phyloP scores from a whole-genome alignment of 2,329 filamentous ascomycete genomes.

The Parastagonospora nodorum region DNA sequence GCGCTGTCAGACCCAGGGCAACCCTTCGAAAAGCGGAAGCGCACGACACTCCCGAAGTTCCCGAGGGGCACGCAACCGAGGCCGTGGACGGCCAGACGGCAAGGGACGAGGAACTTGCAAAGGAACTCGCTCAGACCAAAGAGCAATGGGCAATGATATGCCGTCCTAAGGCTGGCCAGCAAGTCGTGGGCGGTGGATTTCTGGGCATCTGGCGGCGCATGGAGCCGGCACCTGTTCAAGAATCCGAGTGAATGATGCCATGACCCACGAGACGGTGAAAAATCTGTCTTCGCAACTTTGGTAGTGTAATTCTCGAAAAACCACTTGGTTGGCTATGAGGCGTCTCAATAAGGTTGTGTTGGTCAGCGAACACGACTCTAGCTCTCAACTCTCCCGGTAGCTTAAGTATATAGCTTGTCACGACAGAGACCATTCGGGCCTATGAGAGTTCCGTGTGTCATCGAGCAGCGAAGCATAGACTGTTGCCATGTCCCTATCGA shows the following conservation, averaged over 20 bases:
- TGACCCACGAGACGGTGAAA: background rate
- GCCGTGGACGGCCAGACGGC: slow-evolving; percentile 24
- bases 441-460: background rate
- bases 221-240: slow-evolving; percentile 18
- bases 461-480: background rate
- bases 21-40: slow-evolving; percentile 27
- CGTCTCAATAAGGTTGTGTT: background rate
- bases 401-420: background rate
- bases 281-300: background rate
- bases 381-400: background rate
- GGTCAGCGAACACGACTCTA: slow-evolving; percentile 1
- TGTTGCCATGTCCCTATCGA: background rate
- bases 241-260: background rate
- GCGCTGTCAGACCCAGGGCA: slow-evolving; percentile 53
- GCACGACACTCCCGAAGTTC: slow-evolving; percentile 12
- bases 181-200: slow-evolving; percentile 45
- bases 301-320: background rate
- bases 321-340: background rate
- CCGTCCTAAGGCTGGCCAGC: slow-evolving; percentile 43
- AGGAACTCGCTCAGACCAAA: slow-evolving; percentile 27
- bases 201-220: slow-evolving; percentile 44
- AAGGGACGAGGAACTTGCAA: slow-evolving; percentile 36
- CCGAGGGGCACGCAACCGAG: slow-evolving; percentile 17
- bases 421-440: background rate
- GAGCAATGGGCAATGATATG: slow-evolving; percentile 46